Base-by-base conservation (phyloP, 257 asterid species). In the Solanum rostratum region DNA sequence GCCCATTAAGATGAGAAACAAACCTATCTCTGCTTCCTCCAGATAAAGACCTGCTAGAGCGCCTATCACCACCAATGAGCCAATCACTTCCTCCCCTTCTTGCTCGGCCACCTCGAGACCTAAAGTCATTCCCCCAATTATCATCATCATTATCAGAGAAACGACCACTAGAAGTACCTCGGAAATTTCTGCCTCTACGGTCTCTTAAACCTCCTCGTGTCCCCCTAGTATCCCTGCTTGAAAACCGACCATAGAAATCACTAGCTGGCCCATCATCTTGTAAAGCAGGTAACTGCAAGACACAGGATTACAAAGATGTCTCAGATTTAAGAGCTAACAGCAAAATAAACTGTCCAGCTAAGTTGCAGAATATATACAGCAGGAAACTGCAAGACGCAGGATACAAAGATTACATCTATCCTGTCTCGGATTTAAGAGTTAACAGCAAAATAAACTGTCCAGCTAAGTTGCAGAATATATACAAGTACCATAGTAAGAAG, bases 251-350 rank as follows among this genome's bases (percentile, higher is more conserved):
- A 19, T 96, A 96, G 83, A 65, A 90, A 87, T 96, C 99, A 79
- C 92, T 82, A 33, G 97, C 83, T 43, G 99, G 98, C 62, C 97
- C 97, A 86, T 96, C 98, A 30, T 96, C 98, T 91, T 96, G 97
- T 97, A 96, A 85, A 19, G 97, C 87, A 60, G 98, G 99, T 92
- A 96, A 90, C 99, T 96, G 89, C 86, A 88, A 84, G 14, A 78
- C 27, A 81, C 46, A 86, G 79, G 65, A 55, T 53, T 39, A 33
- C 59, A 62, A 66, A 50, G 68, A 68, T 49, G 37, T 49, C 81
- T 76, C 81, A 49, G 27, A 27, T 76, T 9, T 49, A 76, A 76
- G 41, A 76, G 62, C 27, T 8, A 24, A 46, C 81, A 76, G 59
- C 62, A 76, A 27, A 24, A 49, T 24, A 16, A 76, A 27, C 24